These are phyloP conservation scores for Crithidia brevicula DNA, from an alignment of 208 protist genomes.

Conservation along the genomic window DNA sequence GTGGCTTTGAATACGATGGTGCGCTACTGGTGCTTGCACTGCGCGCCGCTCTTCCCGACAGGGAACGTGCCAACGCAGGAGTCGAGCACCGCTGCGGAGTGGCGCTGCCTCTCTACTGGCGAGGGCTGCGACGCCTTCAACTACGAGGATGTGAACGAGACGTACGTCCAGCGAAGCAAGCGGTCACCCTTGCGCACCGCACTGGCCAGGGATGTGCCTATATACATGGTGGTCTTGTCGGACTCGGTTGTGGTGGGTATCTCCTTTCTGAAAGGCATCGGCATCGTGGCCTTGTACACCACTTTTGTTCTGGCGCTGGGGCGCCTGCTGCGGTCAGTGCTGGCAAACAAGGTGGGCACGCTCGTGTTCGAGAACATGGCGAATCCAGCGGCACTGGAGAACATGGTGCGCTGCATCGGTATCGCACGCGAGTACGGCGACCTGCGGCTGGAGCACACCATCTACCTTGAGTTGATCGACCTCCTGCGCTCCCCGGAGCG, in stretches of 20 bases:
- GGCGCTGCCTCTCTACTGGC: constrained; percentile 46
- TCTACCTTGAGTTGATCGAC: constrained; percentile 81
- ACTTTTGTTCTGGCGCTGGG: constrained; percentile 86
- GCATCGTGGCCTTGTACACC: constrained; percentile 84
- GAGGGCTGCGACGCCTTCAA: constrained; percentile 46
- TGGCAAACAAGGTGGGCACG: constrained; percentile 53
- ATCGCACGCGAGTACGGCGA: constrained; percentile 62
- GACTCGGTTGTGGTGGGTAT: constrained; percentile 57
- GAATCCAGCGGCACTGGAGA: constrained; percentile 53
- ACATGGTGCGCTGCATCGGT: constrained; percentile 61
- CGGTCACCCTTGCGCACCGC: constrained; percentile 3
- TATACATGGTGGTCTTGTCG: constrained; percentile 69
- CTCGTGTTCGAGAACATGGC: constrained; percentile 62
- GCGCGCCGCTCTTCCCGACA: constrained; percentile 64
- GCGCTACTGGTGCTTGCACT: constrained; percentile 76
- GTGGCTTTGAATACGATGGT: constrained; percentile 32
- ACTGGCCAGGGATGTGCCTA: constrained; percentile 7
- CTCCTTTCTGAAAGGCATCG: constrained; percentile 62
- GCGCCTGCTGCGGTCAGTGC: constrained; percentile 59
- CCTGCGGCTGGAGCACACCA: constrained; percentile 72
- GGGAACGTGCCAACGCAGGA: constrained; percentile 58
- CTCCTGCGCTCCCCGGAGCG: constrained; percentile 71
- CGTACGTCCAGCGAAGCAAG: neutral
- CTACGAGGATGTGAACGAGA: constrained; percentile 37
- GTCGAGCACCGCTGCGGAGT: constrained; percentile 45